Percentiles rank a stretch among this genome's conserved stretches.
Conservation (phyloP, 2,329 filamentous ascomycete species). For the Penicillium digitatum region DNA sequence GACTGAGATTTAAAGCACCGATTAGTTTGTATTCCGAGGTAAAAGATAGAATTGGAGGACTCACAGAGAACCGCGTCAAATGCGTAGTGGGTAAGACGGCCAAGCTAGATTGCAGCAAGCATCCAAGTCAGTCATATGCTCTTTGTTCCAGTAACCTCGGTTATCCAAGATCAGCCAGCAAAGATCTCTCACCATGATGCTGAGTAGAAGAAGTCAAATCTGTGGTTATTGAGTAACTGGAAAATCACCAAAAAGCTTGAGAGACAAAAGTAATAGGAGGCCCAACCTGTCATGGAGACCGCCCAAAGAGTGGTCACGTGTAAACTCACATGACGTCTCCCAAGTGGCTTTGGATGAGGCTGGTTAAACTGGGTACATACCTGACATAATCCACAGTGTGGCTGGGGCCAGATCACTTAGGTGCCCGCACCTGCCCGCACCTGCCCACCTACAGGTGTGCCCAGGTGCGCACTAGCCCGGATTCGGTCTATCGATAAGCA, state of each 20-base stretch:
- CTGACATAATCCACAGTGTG: conserved; percentile 4
- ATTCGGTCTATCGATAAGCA: conserved; percentile 18
- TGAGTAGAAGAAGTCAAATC: not conserved
- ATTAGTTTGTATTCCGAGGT: conserved; percentile 5
- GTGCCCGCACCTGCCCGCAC: too few species aligned
- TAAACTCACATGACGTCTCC: conserved; percentile 17
- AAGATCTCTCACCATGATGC: conserved; percentile 19
- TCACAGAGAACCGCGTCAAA: conserved; percentile 28
- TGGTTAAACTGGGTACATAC: not conserved
- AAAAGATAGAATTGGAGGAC: not conserved
- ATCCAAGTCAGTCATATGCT: conserved; percentile 3
- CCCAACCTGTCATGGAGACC: not conserved
- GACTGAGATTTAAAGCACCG: conserved; percentile 51
- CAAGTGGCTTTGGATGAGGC: conserved; percentile 11
- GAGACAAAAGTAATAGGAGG: not conserved
- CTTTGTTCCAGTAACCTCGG: not conserved
- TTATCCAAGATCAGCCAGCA: not conserved
- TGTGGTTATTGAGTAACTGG: not conserved
- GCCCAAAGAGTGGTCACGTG: conserved; percentile 7
- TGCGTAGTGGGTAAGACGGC: conserved; percentile 28
- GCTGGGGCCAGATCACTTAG: not conserved
- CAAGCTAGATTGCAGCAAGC: conserved; percentile 15
- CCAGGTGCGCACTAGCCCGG: not conserved
- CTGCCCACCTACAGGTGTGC: not conserved
- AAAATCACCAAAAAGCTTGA: not conserved